Conservation (phyloP, 202 grass and related monocot genomes). For the Schoenoplectus tabernaemontani region DNA sequence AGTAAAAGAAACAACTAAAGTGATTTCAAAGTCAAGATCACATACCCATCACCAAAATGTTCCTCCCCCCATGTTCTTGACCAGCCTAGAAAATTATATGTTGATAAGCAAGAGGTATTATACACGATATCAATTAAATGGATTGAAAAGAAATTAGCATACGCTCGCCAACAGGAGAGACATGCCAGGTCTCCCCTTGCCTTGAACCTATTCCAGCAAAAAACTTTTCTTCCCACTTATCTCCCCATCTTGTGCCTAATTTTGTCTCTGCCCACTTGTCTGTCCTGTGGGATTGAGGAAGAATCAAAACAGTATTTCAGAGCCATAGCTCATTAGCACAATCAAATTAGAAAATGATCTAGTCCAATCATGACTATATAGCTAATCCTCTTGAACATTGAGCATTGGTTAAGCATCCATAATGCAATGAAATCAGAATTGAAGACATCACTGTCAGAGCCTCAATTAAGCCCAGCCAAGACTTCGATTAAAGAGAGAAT, state of each 20-base stretch:
- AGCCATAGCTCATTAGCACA: neutral
- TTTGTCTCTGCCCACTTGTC: constrained; percentile 98
- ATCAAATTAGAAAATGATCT: neutral
- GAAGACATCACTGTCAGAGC: neutral
- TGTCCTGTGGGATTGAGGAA: constrained; percentile 52
- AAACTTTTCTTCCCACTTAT: constrained; percentile 98
- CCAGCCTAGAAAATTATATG: constrained; percentile 62
- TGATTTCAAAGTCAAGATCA: neutral
- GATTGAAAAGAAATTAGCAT: constrained; percentile 30
- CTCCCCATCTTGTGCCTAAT: constrained; percentile 89
- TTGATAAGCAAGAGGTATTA: neutral
- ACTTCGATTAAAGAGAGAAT: too few relatives aligned
- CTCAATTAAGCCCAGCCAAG: neutral
- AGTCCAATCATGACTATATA: neutral
- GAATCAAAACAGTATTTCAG: neutral
- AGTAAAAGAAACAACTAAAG: constrained; percentile 2
- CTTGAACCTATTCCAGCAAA: constrained; percentile 91
- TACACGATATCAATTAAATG: neutral
- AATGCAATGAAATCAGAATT: neutral
- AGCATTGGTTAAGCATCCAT: neutral
- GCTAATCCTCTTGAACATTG: neutral
- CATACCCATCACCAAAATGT: constrained; percentile 86
- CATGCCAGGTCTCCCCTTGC: constrained; percentile 99
- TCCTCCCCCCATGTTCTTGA: constrained; percentile 99
- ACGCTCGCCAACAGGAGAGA: constrained; percentile 60